Conservation (phyloP, 2,329 filamentous ascomycete genomes). For the Pseudomassariella vexata region DNA sequence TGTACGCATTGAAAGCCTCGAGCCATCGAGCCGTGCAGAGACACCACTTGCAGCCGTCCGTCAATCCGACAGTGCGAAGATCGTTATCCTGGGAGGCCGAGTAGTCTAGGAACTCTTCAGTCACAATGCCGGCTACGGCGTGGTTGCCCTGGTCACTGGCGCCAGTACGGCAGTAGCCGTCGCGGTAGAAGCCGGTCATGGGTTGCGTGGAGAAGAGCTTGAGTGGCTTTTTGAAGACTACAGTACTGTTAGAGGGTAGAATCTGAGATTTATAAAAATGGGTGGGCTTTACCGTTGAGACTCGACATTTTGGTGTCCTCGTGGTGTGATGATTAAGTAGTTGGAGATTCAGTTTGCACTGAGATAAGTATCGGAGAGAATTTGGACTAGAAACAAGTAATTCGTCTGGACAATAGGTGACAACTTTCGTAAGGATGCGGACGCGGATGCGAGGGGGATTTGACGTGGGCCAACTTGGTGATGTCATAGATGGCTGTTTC, state of each 20-base stretch:
- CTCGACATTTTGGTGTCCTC: conserved; percentile 2
- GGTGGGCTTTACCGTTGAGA: conserved; percentile 1
- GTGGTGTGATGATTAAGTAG: not conserved
- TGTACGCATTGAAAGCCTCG: conserved; percentile 51
- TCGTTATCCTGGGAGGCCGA: conserved; percentile 53
- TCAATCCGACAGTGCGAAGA: conserved; percentile 47
- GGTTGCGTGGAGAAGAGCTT: conserved; percentile 50
- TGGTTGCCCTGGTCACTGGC: conserved; percentile 53
- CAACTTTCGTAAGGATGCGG: not conserved
- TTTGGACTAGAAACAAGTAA: not conserved
- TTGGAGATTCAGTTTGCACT: not conserved
- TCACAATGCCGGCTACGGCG: conserved; percentile 50
- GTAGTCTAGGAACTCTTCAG: conserved; percentile 57
- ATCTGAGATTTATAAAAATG: not conserved
- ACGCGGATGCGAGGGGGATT: not conserved
- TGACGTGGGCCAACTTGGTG: not conserved
- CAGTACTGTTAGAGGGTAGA: not conserved
- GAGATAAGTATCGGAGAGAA: not conserved
- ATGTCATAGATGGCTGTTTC: conserved; percentile 2
- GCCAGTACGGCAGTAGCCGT: conserved; percentile 50
- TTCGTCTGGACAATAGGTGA: not conserved
- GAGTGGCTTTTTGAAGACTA: conserved; percentile 54
- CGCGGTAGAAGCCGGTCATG: conserved; percentile 55
- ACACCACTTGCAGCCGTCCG: conserved; percentile 57
- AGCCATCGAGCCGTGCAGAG: conserved; percentile 54